phyloP scores from a whole-genome alignment of 495 filamentous ascomycete species.

The Collariella sp. region DNA sequence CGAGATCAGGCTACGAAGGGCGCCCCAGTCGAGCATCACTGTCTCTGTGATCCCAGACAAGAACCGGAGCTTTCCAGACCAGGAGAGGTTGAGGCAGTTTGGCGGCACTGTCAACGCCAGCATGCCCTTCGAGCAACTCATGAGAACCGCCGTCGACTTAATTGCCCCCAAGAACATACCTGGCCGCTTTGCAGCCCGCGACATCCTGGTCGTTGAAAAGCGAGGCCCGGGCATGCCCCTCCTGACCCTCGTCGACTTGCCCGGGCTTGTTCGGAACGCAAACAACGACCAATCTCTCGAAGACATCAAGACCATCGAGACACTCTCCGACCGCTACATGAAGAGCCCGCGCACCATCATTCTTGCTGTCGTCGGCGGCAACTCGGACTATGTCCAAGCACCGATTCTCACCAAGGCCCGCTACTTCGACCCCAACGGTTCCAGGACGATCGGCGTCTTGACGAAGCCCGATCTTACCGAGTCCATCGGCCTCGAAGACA shows the following conservation, averaged over 20 bases:
- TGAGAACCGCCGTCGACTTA: slow-evolving; percentile 28
- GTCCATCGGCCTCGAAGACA: slow-evolving; percentile 37
- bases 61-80: slow-evolving; percentile 26
- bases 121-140: slow-evolving; percentile 29
- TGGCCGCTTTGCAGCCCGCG: slow-evolving; percentile 34
- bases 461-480: slow-evolving; percentile 45
- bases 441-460: slow-evolving; percentile 44
- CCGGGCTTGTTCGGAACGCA: slow-evolving; percentile 43
- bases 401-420: slow-evolving; percentile 39
- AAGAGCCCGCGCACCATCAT: slow-evolving; percentile 44
- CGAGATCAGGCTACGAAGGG: slow-evolving; percentile 44
- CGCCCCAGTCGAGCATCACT: slow-evolving; percentile 34
- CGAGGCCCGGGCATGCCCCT: slow-evolving; percentile 45
- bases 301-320: slow-evolving; percentile 39
- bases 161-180: slow-evolving; percentile 33
- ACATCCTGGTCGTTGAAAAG: slow-evolving; percentile 46
- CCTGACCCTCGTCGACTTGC: slow-evolving; percentile 50
- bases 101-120: slow-evolving; percentile 27
- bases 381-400: slow-evolving; percentile 44
- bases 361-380: slow-evolving; percentile 45
- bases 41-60: slow-evolving; percentile 47
- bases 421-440: slow-evolving; percentile 36
- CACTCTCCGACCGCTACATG: slow-evolving; percentile 44
- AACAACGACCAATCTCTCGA: slow-evolving; percentile 39
- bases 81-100: slow-evolving; percentile 38